Conservation (phyloP, 1,139 yeast genomes). For the Taphrina wiesneri region DNA sequence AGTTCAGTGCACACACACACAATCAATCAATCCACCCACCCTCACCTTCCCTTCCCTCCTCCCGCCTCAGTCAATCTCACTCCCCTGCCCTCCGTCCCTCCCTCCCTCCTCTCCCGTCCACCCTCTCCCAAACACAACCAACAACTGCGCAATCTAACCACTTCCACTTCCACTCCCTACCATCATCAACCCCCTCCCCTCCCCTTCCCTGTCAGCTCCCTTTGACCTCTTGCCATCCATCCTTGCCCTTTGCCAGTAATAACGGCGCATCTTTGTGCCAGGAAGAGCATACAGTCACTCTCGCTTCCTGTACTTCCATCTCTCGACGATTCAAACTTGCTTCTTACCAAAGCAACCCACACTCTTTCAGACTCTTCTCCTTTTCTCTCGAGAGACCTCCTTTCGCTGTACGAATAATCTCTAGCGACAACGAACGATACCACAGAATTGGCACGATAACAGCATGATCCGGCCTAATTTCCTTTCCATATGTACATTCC, state of each 20-base stretch:
- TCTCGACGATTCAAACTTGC: neutral
- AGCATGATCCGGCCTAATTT: neutral
- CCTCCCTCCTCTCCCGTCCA: neutral
- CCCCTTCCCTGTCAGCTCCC: neutral
- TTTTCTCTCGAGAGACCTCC: neutral
- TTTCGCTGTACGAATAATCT: slow-evolving; percentile 8
- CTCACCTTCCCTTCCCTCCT: neutral
- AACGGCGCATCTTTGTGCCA: neutral
- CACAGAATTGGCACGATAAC: neutral
- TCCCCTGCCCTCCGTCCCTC: slow-evolving; percentile 1
- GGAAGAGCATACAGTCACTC: neutral
- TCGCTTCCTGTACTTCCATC: neutral
- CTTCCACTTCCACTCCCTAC: neutral
- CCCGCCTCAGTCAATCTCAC: no score
- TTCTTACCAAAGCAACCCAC: slow-evolving; percentile 2
- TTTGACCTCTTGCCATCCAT: neutral
- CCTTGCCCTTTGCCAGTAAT: no score
- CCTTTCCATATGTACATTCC: neutral
- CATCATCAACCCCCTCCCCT: neutral
- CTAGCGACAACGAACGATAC: slow-evolving; percentile 2
- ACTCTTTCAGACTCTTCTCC: neutral
- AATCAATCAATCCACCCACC: no score
- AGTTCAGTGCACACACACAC: no score
- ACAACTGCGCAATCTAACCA: neutral
- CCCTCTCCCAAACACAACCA: neutral